These are phyloP conservation scores for Leccinum sublutescens DNA, from an alignment of 768 basidiomycete genomes.

Conservation along the genomic window DNA sequence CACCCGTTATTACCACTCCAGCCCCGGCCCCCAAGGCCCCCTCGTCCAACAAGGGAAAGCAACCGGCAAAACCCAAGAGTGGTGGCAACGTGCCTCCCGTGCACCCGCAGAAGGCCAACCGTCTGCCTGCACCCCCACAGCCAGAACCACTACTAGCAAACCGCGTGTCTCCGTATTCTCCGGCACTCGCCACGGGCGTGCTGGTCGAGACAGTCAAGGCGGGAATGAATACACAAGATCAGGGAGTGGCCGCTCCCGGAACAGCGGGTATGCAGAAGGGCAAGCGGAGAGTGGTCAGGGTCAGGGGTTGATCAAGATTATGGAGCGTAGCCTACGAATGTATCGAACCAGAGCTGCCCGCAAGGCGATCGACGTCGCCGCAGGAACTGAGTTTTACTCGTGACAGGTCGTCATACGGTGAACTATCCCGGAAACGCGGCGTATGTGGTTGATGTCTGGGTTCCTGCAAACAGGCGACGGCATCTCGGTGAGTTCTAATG, in stretches of 20 bases:
- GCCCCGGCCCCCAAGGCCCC: constrained; percentile 32
- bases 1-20: constrained; percentile 27
- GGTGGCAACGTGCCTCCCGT: constrained; percentile 33
- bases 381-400: too few relatives aligned
- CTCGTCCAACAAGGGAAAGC: constrained; percentile 48
- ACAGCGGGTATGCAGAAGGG: constrained; percentile 53
- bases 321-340: constrained; percentile 13
- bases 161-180: constrained; percentile 79
- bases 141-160: constrained; percentile 71
- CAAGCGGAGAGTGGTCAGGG: constrained; percentile 77
- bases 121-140: constrained; percentile 71
- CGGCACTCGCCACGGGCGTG: constrained; percentile 71
- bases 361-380: background rate
- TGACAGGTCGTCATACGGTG: too few relatives aligned
- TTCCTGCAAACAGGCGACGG: constrained; percentile 45
- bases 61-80: constrained; percentile 46
- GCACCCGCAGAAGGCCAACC: constrained; percentile 30
- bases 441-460: constrained; percentile 14
- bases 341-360: constrained; percentile 1
- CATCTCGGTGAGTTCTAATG: constrained; percentile 33
- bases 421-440: too few relatives aligned
- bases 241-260: constrained; percentile 38
- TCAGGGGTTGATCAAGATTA: constrained; percentile 46
- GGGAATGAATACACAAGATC: constrained; percentile 70
- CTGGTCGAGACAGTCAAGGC: constrained; percentile 84